phyloP scores from a whole-genome alignment of 495 filamentous ascomycete genomes.

The Staphylotrichum tortipilum region DNA sequence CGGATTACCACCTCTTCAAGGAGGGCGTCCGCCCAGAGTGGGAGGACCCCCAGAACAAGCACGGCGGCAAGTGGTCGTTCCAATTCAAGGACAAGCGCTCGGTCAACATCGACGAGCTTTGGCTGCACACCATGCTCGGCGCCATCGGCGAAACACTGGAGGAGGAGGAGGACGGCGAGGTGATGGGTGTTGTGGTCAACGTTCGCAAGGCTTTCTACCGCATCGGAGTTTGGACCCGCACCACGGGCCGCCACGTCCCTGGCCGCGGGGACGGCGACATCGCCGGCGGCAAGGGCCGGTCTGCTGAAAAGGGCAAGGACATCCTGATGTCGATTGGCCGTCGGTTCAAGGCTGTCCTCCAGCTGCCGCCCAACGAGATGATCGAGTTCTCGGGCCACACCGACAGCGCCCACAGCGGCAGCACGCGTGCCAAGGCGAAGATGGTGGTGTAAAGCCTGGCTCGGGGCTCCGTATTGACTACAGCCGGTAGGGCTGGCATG shows the following conservation, averaged over 20 bases:
- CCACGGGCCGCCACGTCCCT: slow-evolving; percentile 72
- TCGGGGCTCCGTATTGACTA: no score
- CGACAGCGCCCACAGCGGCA: slow-evolving; percentile 83
- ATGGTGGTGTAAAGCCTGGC: slow-evolving; percentile 56
- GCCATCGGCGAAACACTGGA: slow-evolving; percentile 98
- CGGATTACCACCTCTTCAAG: slow-evolving; percentile 99
- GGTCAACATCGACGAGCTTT: slow-evolving; percentile 87
- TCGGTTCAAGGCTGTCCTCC: slow-evolving; percentile 84
- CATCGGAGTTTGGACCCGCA: slow-evolving; percentile 86
- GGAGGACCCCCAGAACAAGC: slow-evolving; percentile 97
- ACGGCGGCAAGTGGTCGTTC: slow-evolving; percentile 97
- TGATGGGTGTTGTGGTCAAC: slow-evolving; percentile 99
- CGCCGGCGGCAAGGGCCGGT: slow-evolving; percentile 59
- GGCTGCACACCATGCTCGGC: slow-evolving; percentile 92
- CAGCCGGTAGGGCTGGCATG: no score
- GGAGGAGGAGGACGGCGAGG: slow-evolving; percentile 84
- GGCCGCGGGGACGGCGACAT: slow-evolving; percentile 63
- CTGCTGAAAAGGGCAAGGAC: slow-evolving; percentile 71
- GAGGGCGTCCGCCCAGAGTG: slow-evolving; percentile 92
- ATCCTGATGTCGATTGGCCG: slow-evolving; percentile 72
- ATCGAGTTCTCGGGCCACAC: slow-evolving; percentile 97
- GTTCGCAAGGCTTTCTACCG: slow-evolving; percentile 97
- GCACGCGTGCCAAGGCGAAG: slow-evolving; percentile 92
- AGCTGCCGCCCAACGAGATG: slow-evolving; percentile 60
- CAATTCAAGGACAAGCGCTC: slow-evolving; percentile 90